Percentiles rank a stretch among this genome's conserved stretches.
Evolutionary conservation across 2,329 filamentous ascomycete genomes (phyloP).

Genomic region (Talaromyces atroroseus): DNA sequence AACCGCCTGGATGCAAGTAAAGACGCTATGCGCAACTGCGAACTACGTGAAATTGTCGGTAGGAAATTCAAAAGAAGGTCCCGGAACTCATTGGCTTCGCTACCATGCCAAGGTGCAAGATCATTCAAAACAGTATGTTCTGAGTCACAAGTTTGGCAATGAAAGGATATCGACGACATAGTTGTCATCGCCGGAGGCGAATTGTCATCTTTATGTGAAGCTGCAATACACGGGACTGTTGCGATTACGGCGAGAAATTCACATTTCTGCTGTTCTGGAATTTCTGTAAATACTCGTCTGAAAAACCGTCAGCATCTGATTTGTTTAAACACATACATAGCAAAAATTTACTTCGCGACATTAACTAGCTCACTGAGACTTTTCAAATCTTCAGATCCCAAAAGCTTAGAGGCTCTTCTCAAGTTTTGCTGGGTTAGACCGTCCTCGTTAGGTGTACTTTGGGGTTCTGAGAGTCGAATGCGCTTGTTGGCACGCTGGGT

Average conservation of each 20-base stretch:
- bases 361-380: not conserved
- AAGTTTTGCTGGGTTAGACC: constrained; percentile 29
- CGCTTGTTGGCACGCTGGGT: constrained; percentile 28
- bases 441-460: constrained; percentile 8
- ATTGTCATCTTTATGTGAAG: constrained; percentile 40
- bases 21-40: constrained; percentile 60
- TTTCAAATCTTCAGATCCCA: constrained; percentile 29
- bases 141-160: constrained; percentile 35
- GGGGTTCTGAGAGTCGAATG: constrained; percentile 28
- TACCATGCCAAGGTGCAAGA: constrained; percentile 14
- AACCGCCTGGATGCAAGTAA: constrained; percentile 68
- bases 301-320: constrained; percentile 21
- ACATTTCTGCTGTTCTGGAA: constrained; percentile 49
- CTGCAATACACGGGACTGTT: constrained; percentile 52
- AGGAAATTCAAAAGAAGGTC: constrained; percentile 40
- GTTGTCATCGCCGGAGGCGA: constrained; percentile 21
- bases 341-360: not conserved
- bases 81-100: constrained; percentile 31
- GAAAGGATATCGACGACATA: constrained; percentile 20
- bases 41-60: constrained; percentile 43
- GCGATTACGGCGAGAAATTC: constrained; percentile 52
- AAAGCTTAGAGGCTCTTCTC: constrained; percentile 24
- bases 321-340: not conserved
- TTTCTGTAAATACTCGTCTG: constrained; percentile 41
- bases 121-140: constrained; percentile 19